Percentiles rank a stretch among this genome's conserved stretches.
Conservation (phyloP, 2,329 filamentous ascomycete genomes). For the Aureobasidium mangrovei region DNA sequence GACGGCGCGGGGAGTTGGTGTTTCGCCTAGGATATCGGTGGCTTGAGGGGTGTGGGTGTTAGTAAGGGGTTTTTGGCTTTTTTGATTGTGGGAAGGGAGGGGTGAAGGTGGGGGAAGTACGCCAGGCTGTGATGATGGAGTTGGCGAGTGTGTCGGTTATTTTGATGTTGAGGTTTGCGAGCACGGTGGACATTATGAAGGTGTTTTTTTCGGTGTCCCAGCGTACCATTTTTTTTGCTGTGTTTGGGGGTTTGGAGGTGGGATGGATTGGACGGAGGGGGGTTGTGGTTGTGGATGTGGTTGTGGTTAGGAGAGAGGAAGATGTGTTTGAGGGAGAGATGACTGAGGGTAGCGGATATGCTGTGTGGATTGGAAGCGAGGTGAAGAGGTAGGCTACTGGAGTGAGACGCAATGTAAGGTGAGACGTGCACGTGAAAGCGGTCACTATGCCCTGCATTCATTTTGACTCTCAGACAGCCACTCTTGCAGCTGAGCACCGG, state of each 20-base stretch:
- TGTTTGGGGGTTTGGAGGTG: not conserved
- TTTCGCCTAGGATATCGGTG: not conserved
- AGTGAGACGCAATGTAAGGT: not conserved
- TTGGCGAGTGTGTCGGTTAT: not conserved
- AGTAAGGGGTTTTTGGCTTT: not conserved
- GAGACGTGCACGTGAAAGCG: not conserved
- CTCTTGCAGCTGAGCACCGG: not conserved
- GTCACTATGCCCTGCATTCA: not conserved
- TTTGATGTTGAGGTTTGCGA: not conserved
- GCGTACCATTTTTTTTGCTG: conserved; percentile 10
- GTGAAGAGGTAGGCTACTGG: too few species aligned
- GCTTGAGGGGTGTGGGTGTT: not conserved
- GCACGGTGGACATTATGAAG: conserved; percentile 5
- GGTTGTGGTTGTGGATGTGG: not conserved
- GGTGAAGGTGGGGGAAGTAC: not conserved
- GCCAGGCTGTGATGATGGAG: conserved; percentile 9
- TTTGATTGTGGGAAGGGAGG: not conserved
- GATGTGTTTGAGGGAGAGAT: too few species aligned
- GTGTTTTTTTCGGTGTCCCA: conserved; percentile 14
- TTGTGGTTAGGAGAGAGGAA: not conserved
- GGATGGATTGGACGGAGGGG: too few species aligned
- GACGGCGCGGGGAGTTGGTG: conserved; percentile 13
- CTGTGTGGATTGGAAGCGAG: too few species aligned
- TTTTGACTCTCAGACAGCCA: not conserved
- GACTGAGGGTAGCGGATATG: too few species aligned